A percentile compares a stretch with the other conserved stretches of the same genome.
phyloP scores from a whole-genome alignment of 441 rosid species.

The Erodium moschatum region DNA sequence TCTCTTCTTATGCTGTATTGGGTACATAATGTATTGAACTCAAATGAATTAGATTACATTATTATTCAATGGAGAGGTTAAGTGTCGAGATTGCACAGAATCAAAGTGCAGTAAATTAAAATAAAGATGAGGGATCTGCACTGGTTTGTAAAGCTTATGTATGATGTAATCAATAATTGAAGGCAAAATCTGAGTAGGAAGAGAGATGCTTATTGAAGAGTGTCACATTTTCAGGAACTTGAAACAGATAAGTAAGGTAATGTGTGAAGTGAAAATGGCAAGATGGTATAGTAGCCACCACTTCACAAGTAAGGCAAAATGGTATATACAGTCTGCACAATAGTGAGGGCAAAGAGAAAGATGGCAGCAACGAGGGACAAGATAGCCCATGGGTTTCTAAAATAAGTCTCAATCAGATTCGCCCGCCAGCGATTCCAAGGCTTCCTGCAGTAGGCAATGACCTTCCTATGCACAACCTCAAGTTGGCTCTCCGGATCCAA shows the following conservation, averaged over 20 bases:
- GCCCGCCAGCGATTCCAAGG: constrained; percentile 2
- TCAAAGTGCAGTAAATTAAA: no score
- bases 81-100: no score
- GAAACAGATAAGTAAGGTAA: no score
- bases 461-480: background rate
- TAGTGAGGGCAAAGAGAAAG: background rate
- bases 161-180: no score
- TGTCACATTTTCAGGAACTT: no score
- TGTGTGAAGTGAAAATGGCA: background rate
- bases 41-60: no score
- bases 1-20: background rate
- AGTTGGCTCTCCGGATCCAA: background rate
- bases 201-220: no score
- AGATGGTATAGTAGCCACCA: no score
- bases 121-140: no score
- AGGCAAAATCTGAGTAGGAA: no score
- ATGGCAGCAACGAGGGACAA: background rate
- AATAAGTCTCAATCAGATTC: background rate
- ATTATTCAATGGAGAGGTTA: no score
- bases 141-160: no score
- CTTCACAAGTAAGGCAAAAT: background rate
- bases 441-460: background rate
- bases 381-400: background rate
- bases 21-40: background rate
- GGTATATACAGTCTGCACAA: constrained; percentile 1